These are phyloP conservation scores for Sarocladium oryzae DNA, from an alignment of 2,329 filamentous ascomycete genomes.

Conservation along the genomic window DNA sequence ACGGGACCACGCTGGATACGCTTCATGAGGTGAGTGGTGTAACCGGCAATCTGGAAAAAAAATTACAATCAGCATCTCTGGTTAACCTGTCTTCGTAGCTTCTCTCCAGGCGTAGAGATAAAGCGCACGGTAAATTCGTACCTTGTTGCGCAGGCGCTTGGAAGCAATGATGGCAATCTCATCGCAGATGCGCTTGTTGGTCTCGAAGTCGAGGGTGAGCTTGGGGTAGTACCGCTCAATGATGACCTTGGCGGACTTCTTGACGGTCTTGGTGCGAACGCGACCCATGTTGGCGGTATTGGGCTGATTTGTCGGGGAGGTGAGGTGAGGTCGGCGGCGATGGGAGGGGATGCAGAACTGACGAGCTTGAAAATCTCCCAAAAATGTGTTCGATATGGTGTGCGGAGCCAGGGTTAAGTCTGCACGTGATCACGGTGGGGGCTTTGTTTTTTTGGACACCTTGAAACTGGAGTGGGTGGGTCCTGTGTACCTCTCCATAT, in stretches of 20 bases:
- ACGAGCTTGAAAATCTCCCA: slow-evolving; percentile 5
- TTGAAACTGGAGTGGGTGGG: background rate
- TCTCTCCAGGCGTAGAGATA: background rate
- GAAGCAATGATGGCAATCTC: slow-evolving; percentile 99
- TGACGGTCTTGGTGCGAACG: slow-evolving; percentile 64
- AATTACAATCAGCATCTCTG: background rate
- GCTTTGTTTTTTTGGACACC: too few relatives aligned
- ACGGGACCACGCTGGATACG: slow-evolving; percentile 98
- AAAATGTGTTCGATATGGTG: slow-evolving; percentile 7
- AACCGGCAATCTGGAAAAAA: slow-evolving; percentile 74
- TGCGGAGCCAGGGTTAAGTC: background rate
- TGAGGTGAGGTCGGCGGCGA: slow-evolving; percentile 12
- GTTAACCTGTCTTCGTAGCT: background rate
- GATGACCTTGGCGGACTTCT: slow-evolving; percentile 94
- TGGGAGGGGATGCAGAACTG: slow-evolving; percentile 9
- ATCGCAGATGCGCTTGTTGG: slow-evolving; percentile 99
- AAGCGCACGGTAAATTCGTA: slow-evolving; percentile 27
- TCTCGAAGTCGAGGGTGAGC: slow-evolving; percentile 99
- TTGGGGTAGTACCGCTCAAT: slow-evolving; percentile 98
- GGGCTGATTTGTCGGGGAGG: slow-evolving; percentile 21
- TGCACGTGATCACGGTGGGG: slow-evolving; percentile 20
- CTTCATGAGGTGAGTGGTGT: slow-evolving; percentile 99
- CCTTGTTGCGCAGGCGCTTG: slow-evolving; percentile 99
- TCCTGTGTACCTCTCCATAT: too few relatives aligned
- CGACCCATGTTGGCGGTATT: slow-evolving; percentile 60